A percentile compares a stretch with the other conserved stretches of the same genome.
Conservation (phyloP, 805 yeast species). For the Zygoascus tannicola region DNA sequence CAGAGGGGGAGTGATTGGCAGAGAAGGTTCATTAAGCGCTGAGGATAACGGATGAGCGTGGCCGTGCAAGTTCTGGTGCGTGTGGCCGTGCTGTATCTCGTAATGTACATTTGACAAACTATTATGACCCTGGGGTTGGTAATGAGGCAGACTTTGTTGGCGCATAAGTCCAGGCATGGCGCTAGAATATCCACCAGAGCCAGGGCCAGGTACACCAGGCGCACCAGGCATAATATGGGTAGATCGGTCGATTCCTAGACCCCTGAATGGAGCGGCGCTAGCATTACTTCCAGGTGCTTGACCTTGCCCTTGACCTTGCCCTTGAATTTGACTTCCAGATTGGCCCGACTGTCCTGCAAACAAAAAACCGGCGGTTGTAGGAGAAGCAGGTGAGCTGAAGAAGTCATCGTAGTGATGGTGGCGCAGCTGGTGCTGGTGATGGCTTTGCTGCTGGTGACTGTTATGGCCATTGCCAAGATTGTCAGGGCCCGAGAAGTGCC, state of each 20-base stretch:
- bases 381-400: too few species aligned
- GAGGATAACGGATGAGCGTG: neutral
- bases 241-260: too few species aligned
- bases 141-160: conserved; percentile 1
- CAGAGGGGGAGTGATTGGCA: neutral
- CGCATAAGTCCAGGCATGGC: neutral
- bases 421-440: conserved; percentile 1
- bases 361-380: too few species aligned
- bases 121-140: neutral
- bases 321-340: too few species aligned
- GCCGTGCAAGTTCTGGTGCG: neutral
- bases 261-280: too few species aligned
- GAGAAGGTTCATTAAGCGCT: neutral
- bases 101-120: neutral
- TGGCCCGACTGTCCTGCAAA: too few species aligned
- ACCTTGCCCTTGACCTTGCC: too few species aligned
- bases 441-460: neutral
- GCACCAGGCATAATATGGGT: too few species aligned
- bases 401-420: neutral
- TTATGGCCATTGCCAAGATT: neutral
- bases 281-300: too few species aligned
- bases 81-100: neutral
- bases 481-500: neutral
- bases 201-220: too few species aligned
- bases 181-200: too few species aligned